phyloP scores from a whole-genome alignment of 1,139 yeast species.

The Pichia sp. region DNA sequence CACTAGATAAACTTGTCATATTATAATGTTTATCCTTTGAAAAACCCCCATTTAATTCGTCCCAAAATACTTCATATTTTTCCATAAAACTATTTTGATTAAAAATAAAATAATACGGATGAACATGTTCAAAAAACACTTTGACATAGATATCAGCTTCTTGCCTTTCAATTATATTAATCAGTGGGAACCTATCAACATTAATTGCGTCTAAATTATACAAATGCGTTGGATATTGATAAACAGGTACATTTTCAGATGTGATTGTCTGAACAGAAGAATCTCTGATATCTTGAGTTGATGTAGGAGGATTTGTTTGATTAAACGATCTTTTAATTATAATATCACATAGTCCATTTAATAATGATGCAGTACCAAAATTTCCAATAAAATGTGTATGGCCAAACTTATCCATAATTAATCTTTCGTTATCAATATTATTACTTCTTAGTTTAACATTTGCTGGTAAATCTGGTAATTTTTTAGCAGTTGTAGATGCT shows the following conservation, averaged over 20 bases:
- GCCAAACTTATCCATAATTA: conserved; percentile 36
- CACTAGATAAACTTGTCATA: conserved; percentile 22
- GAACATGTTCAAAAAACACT: conserved; percentile 35
- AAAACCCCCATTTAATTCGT: conserved; percentile 19
- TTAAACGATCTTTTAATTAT: conserved; percentile 33
- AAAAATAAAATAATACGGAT: conserved; percentile 37
- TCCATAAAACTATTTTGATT: conserved; percentile 29
- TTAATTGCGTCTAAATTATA: conserved; percentile 27
- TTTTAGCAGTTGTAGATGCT: background rate
- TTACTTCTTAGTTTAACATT: conserved; percentile 17
- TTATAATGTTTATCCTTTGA: conserved; percentile 6
- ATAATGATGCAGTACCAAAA: conserved; percentile 35
- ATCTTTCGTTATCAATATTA: conserved; percentile 29
- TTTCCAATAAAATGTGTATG: conserved; percentile 39
- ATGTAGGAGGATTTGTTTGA: conserved; percentile 26
- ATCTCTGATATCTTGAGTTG: conserved; percentile 29
- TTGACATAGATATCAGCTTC: conserved; percentile 33
- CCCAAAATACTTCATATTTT: conserved; percentile 34
- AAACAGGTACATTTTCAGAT: conserved; percentile 29
- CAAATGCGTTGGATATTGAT: conserved; percentile 30
- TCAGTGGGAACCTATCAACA: conserved; percentile 31
- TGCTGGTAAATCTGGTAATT: conserved; percentile 17
- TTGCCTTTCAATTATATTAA: conserved; percentile 26
- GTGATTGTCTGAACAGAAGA: conserved; percentile 29
- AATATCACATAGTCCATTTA: conserved; percentile 35